Evolutionary conservation across 768 basidiomycete genomes (phyloP), one percentile per base, ranked within the genome.

Genomic region (Leccinum obscurum): DNA sequence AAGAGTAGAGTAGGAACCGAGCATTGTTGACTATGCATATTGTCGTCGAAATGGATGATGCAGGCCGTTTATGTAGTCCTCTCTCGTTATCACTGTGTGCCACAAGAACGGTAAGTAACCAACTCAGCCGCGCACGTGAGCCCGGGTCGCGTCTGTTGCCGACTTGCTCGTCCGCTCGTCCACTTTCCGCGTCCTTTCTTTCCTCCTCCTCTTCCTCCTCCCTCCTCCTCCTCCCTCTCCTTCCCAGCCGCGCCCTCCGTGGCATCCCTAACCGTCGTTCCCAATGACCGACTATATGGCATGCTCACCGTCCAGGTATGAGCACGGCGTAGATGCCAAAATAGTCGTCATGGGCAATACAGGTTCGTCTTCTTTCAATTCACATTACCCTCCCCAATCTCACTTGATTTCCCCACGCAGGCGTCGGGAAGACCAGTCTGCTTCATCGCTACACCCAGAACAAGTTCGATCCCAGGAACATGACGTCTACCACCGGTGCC

Each of bases 281-380:
- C 61, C 70, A 68, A 88, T 86, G 86, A 77, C 81, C 65, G 83
- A 84, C 67, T 83, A 84, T 74, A 76, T 79, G 55, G 76, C 75
- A 70, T 80, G 85, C 75, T 76, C 81, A 55, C 75, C 82, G 73
- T 81, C 85, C 71, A 82, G 85, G 76, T 90, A 86, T 74, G 90
- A 92, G 71, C 87, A 88, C 65, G 90, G 90, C 67, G 82, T 95
- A 75, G 93, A 96, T 81, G 91, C 90, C 74, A 95, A 95, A 85
- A 92, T 95, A 74, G 93, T 96, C 72, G 86, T 96, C 68, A 93
- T 95, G 90, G 93, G 91, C 79, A 93, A 90, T 76, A 81, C 79
- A 67, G 84, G 84, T 83, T 57, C 60, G 80, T 67, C 54, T 37
- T 52, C 39, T 50, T 66, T 59, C 22, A 51, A 37, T 54, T 58